Base-by-base conservation (phyloP, 2,329 filamentous ascomycete species). In the Diaporthe sp. region DNA sequence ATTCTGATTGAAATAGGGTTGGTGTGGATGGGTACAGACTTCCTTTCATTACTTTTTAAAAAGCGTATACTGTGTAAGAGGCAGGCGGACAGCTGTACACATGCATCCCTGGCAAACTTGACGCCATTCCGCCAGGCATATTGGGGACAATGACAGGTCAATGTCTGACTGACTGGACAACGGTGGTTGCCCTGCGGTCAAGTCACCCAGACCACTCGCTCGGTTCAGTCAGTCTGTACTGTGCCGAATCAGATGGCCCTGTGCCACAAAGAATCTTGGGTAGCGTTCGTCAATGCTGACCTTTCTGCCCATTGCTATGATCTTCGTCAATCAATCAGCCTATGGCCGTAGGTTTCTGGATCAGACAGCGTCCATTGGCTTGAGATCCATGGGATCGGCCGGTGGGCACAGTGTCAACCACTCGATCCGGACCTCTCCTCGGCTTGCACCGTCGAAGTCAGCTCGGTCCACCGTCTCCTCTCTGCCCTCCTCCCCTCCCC, bases 341-440 rank as follows among this genome's bases (percentile, higher is more conserved):
- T 68, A 54, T 68, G 47, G 64, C 33, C 64, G 64, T 68, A 68
- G 57, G 45, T 68, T 54, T 68, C 64, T 68, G 64, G 64, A 54
- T 68, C 64, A 68, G 64, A 68, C 45, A 38, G 22, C 45, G 30
- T 52, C 64, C 64, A 68, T 68, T 68, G 64, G 64, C 64, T 30
- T 68, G 64, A 22, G 45, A 40, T 67, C 64, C 64, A 40, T 68
- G 64, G 64, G 64, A 68, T 68, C 64, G 47, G 47, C 64, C 64
- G 47, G 64, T 54, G 64, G 64, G 64, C 64, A 68, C 64, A 68
- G 64, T 68, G 64, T 68, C 64, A 68, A 54, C 64, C 33, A 68
- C 33, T 22, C 33, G 47, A 68, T 28, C 33, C 64, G 64, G 64
- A 54, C 47, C 25, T 68, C 64, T 40, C 64, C 47, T 68, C 47